Evolutionary conservation across 371 early-diverging fungal genomes (phyloP), one percentile per base, ranked within the genome.

Genomic region (Fennellomyces sp.): DNA sequence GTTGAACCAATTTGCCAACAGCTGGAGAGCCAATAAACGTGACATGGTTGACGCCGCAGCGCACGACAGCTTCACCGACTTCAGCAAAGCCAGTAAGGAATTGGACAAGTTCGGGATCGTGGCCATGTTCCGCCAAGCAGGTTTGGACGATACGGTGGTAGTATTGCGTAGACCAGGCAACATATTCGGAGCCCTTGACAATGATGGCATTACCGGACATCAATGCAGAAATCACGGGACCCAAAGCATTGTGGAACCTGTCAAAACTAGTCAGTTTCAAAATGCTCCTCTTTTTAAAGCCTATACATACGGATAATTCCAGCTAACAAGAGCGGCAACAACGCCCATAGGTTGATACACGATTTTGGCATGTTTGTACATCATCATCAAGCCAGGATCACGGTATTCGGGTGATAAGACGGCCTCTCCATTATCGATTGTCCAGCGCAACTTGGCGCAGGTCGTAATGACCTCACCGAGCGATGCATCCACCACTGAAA

Each of bases 181-280:
- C 91, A 60, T 92, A 89, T 73, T 94, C 94, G 26, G 92, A 91
- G 15, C 84, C 83, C 73, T 94, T 94, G 63, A 94, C 85, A 33
- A 94, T 73, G 53, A 90, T 90, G 39, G 85, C 94, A 63, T 94
- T 94, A 27, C 94, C 94, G 17, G 91, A 84, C 77, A 94, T 90
- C 47, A 94, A 71, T 3, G 94, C 91, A 26, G 91, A 85, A 57
- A 93, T 88, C n/a, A 92, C 75, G 3, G 93, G 94, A 11, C 92
- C 91, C 63, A 94, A 69, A 0, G 85, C 81, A 61, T 94, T 94
- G 68, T 94, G 94, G 79, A 91, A 91, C 2, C 75, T 72, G 30
- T 33, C 35, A 33, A 33, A 29, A 36, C 3, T 11, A 25, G 33
- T 11, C 51, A 17, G 2, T 33, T n/a, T 36, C 19, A 26, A 28